Evolutionary conservation across 108 stramenopile genomes (phyloP).

Genomic region (Skeletonema potamos): DNA sequence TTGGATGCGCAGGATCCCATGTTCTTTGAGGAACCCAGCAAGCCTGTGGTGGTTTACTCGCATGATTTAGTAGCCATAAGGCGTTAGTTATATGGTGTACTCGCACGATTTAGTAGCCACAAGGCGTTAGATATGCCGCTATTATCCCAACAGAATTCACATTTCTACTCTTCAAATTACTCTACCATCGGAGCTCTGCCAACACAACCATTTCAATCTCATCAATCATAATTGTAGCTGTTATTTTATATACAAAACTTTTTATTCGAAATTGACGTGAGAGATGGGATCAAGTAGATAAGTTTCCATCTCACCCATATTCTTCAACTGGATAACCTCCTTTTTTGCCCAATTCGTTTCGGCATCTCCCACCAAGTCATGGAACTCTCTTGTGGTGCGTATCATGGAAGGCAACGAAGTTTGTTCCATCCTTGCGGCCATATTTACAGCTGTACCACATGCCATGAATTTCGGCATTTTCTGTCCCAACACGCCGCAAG

Average conservation of each 20-base stretch:
- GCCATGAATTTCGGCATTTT: slow-evolving; percentile 39
- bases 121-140: slow-evolving; percentile 1
- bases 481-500: slow-evolving; percentile 43
- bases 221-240: too few species aligned
- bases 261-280: neutral
- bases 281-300: slow-evolving; percentile 20
- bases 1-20: slow-evolving; percentile 80
- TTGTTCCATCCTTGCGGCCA: slow-evolving; percentile 51
- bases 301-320: slow-evolving; percentile 23
- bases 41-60: slow-evolving; percentile 76
- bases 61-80: slow-evolving; percentile 57
- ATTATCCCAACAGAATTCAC: neutral
- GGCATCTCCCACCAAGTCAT: slow-evolving; percentile 29
- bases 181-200: too few species aligned
- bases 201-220: too few species aligned
- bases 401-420: slow-evolving; percentile 32
- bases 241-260: neutral
- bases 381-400: slow-evolving; percentile 33
- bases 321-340: slow-evolving; percentile 23
- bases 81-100: neutral
- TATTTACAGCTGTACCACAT: slow-evolving; percentile 35
- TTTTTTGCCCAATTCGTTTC: slow-evolving; percentile 24
- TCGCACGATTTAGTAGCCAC: slow-evolving; percentile 54
- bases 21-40: slow-evolving; percentile 82
- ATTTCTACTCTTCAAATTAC: too few species aligned